Evolutionary conservation across 129 eudicot species (phyloP), one percentile per base, ranked within the genome.

Genomic region (Flaveria robusta): DNA sequence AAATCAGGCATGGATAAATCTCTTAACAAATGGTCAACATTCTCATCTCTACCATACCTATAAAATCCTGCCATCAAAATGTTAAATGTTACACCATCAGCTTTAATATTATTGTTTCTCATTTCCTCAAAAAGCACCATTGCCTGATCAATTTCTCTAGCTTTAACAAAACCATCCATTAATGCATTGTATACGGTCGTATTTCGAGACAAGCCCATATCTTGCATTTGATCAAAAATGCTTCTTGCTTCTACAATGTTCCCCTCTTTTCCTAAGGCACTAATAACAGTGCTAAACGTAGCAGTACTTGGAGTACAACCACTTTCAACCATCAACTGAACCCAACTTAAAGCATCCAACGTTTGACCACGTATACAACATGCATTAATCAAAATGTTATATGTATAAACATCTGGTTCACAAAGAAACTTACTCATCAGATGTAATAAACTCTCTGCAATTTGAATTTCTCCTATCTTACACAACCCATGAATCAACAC

Each of bases 81-180:
- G 80, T 94, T 94, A 74, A 89, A 82, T 49, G 99, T 91, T 60
- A 94, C 84, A 43, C 91, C 83, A 89, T 94, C 97, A 62, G 90
- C 89, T 37, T 85, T 79, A 15, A 94, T 70, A 81, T 91, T 86
- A 58, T 74, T 86, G 39, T 42, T 83, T 74, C 82, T 84, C 99
- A 94, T 94, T 73, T 94, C 93, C 39, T 83, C 81, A 72, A 81
- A 91, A 73, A 94, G 90, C 85, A 81, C 45, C 16, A 74, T 77
- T 2, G 98, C 97, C 59, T 78, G 71, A 74, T 39, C 82, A 71
- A 94, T 78, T 71, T 94, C 89, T 77, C 92, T 81, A 69, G 92
- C 92, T 69, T 94, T 91, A 51, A 86, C 97, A 85, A 84, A 91
- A 5, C 99, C 99, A 83, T 89, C 86, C 88, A 94, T 89, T 80